phyloP scores from a whole-genome alignment of 2,329 filamentous ascomycete species.

The Pseudopyrenochaeta lycopersici region DNA sequence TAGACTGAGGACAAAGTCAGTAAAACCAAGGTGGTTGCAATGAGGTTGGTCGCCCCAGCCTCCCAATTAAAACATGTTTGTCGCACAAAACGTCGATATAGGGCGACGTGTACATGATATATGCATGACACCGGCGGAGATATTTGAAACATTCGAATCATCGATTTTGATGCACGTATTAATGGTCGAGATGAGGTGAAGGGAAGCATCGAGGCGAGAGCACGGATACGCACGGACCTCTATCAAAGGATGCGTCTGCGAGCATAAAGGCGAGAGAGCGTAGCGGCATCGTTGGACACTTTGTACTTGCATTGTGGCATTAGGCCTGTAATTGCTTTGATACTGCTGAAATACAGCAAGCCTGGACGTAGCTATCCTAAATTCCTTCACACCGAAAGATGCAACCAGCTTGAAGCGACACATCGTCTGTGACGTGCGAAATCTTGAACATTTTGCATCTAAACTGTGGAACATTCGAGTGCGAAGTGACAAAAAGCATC shows the following conservation, averaged over 20 bases:
- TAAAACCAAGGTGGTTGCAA: conserved; percentile 27
- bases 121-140: conserved; percentile 23
- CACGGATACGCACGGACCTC: conserved; percentile 16
- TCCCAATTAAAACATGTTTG: conserved; percentile 34
- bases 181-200: conserved; percentile 6
- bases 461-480: background rate
- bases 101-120: conserved; percentile 17
- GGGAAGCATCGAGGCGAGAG: conserved; percentile 2
- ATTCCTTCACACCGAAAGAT: conserved; percentile 3
- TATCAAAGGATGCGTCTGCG: background rate
- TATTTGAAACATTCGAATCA: conserved; percentile 18
- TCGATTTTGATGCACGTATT: conserved; percentile 16
- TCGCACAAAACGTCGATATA: conserved; percentile 28
- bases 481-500: too few relatives aligned
- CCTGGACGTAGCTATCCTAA: too few relatives aligned
- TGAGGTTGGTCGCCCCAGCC: conserved; percentile 34
- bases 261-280: conserved; percentile 4
- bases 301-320: conserved; percentile 5
- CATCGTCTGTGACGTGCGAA: background rate
- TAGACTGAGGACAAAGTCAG: conserved; percentile 12
- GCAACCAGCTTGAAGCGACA: background rate
- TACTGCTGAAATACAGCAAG: background rate
- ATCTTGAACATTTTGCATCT: background rate
- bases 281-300: conserved; percentile 11
- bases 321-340: background rate